A percentile compares a stretch with the other conserved stretches of the same genome.
These are phyloP conservation scores for Vaccinium corymbosum DNA, from an alignment of 148 eudicot genomes.

Conservation along the genomic window DNA sequence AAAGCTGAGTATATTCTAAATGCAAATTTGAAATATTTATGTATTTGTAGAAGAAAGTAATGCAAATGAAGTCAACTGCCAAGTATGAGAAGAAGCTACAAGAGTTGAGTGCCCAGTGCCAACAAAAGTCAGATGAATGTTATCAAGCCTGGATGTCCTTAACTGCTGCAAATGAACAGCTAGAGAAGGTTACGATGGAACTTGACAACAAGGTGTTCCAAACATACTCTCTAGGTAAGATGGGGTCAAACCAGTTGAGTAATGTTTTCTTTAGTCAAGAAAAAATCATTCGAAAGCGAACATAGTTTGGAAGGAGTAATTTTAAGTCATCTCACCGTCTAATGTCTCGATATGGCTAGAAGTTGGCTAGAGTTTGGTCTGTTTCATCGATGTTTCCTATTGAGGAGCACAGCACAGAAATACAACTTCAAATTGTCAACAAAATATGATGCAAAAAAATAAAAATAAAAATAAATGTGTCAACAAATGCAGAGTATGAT, in stretches of 20 bases:
- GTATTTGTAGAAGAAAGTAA: constrained; percentile 39
- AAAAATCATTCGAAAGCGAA: background rate
- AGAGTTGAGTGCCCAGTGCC: constrained; percentile 63
- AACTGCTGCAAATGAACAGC: constrained; percentile 73
- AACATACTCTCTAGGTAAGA: constrained; percentile 78
- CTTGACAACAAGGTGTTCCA: constrained; percentile 71
- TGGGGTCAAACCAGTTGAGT: background rate
- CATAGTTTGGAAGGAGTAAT: background rate
- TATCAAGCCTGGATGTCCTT: constrained; percentile 98
- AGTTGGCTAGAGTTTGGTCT: background rate
- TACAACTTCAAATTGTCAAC: background rate
- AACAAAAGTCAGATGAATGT: constrained; percentile 86
- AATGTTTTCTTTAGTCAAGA: background rate
- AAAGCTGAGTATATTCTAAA: background rate
- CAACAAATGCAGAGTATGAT: background rate
- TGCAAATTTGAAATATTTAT: background rate
- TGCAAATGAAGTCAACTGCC: constrained; percentile 47
- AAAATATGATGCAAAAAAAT: background rate
- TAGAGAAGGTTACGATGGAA: constrained; percentile 84
- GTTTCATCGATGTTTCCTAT: constrained; percentile 7
- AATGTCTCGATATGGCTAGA: background rate
- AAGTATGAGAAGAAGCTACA: constrained; percentile 83
- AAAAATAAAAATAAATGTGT: background rate
- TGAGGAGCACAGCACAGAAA: background rate
- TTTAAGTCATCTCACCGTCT: background rate